Conservation (phyloP, 768 basidiomycete genomes). For the Roridomyces roridus region DNA sequence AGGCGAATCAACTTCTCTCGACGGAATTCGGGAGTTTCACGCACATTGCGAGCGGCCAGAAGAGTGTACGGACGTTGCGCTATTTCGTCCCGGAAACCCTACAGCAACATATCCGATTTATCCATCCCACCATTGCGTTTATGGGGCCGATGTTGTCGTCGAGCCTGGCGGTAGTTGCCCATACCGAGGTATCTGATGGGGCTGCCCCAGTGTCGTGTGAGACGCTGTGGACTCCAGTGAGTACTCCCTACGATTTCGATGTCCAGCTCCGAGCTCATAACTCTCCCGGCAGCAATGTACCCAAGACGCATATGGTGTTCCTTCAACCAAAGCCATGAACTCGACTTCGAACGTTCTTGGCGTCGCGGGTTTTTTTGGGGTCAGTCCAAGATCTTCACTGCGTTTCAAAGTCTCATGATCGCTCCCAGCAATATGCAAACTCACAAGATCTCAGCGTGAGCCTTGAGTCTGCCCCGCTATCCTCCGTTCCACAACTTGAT, state of each 20-base stretch:
- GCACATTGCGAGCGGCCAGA: slow-evolving; percentile 40
- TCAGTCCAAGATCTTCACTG: no score
- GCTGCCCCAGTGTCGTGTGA: neutral
- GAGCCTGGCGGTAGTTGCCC: no score
- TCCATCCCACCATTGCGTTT: no score
- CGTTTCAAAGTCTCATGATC: neutral
- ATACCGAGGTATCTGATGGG: slow-evolving; percentile 41
- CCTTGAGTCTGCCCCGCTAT: neutral
- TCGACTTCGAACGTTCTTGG: slow-evolving; percentile 32
- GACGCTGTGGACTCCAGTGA: neutral
- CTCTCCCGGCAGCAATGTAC: neutral
- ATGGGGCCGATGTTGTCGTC: no score
- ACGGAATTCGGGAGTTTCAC: slow-evolving; percentile 46
- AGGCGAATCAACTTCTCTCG: slow-evolving; percentile 53
- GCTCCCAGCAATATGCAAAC: slow-evolving; percentile 11
- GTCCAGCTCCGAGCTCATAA: no score
- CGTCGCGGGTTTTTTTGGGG: no score
- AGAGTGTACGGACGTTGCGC: slow-evolving; percentile 48
- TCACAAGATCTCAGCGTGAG: neutral
- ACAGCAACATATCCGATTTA: no score
- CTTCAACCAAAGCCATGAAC: neutral
- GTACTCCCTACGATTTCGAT: neutral
- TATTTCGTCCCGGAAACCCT: slow-evolving; percentile 54
- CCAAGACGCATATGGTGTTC: slow-evolving; percentile 3
- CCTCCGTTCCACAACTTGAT: neutral